phyloP scores from a whole-genome alignment of 2,329 filamentous ascomycete species.

The Trichoderma lentiforme region DNA sequence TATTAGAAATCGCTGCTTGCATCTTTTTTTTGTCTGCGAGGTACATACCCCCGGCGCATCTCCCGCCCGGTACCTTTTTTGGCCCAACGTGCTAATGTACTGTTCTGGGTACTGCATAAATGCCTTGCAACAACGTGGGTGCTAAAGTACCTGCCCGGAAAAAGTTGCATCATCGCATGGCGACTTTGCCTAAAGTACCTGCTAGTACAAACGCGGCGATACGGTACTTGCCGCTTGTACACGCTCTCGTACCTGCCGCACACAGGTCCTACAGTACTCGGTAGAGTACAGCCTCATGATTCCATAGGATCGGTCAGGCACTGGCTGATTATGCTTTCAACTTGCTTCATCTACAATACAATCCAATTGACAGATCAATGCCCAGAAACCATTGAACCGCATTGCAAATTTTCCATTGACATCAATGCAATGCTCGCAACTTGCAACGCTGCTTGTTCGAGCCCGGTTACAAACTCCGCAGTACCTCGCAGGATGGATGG shows the following conservation, averaged over 20 bases:
- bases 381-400: neutral
- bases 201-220: neutral
- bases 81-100: neutral
- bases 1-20: neutral
- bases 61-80: neutral
- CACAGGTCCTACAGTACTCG: too few species aligned
- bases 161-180: conserved; percentile 10
- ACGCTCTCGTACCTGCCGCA: neutral
- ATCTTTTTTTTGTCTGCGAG: neutral
- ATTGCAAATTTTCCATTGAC: neutral
- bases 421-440: neutral
- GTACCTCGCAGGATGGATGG: neutral
- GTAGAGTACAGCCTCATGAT: neutral
- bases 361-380: neutral
- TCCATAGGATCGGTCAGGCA: neutral
- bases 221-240: neutral
- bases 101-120: neutral
- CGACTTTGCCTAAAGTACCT: neutral
- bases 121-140: conserved; percentile 16
- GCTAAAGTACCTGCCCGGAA: neutral
- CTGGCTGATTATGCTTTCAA: neutral
- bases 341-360: neutral
- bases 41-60: conserved; percentile 1
- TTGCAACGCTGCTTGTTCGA: neutral
- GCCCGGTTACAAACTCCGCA: neutral